Base-by-base conservation (phyloP, 176 grass and related monocot genomes). In the barley (Hordeum vulgare) region DNA sequence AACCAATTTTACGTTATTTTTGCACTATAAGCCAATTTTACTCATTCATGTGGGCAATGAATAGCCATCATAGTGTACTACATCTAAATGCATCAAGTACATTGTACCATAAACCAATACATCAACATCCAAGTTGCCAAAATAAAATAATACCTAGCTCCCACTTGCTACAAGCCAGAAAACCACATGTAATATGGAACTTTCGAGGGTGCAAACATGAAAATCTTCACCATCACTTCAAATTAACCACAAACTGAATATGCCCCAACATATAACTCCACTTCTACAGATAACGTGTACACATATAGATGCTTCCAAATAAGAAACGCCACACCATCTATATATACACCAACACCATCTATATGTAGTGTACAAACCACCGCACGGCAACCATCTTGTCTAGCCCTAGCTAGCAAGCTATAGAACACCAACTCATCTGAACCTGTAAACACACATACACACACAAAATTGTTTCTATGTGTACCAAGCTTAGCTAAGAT, bases 71-170 rank as follows among this genome's bases (percentile, higher is more conserved):
- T 71, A 45, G 24, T 9, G 27, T 69, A 35, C 15, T 25, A 45
- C 31, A 33, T 33, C 31, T 33, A 33, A 33, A 34, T 66, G 71
- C 47, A 66, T 45, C 35, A 56, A 34, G 58, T 82, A 78, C 66
- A 83, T 67, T 82, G 84, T 28, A 83, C 41, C 58, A 15, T 47
- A 47, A 14, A 42, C 21, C 47, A 83, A 77, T 17, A 35, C 62
- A 53, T 86, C 72, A 31, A 74, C 58, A 68, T 86, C 80, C 84
- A 71, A 85, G 53, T 79, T 49, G 80, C 51, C 5, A 54, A 47
- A 25, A 49, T 40, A 63, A 28, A 27, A 36, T 37, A 31, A 24
- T 28, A 20, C 33, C 1, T 3, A 44, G 9, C 31, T 33, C 10
- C 37, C 42, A 34, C 9, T 63, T 9, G 14, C 53, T 18, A 72